A percentile compares a stretch with the other conserved stretches of the same genome.
These are phyloP conservation scores for Ilyonectria robusta DNA, from an alignment of 2,329 filamentous ascomycete species.

Conservation along the genomic window DNA sequence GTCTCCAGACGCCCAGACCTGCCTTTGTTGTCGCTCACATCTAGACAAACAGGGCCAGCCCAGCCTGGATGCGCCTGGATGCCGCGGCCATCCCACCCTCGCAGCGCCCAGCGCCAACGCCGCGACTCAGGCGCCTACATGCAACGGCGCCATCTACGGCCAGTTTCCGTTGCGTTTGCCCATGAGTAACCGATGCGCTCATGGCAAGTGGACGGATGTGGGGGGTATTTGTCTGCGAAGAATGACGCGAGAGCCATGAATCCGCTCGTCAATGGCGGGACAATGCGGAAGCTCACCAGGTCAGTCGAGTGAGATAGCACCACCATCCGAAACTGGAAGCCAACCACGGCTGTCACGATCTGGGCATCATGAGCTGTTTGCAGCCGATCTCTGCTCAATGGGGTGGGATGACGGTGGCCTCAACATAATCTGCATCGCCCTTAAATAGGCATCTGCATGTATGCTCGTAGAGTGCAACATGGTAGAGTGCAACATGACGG, in stretches of 20 bases:
- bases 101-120: conserved; percentile 24
- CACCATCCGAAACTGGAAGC: conserved; percentile 1
- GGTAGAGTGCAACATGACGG: not conserved
- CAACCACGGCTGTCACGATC: conserved; percentile 21
- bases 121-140: conserved; percentile 41
- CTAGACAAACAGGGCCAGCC: conserved; percentile 32
- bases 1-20: conserved; percentile 13
- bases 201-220: conserved; percentile 22
- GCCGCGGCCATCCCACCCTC: conserved; percentile 26
- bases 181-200: conserved; percentile 21
- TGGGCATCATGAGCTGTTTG: conserved; percentile 26
- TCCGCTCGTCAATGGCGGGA: conserved; percentile 42
- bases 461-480: not conserved
- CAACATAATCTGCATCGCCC: not conserved
- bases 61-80: conserved; percentile 42
- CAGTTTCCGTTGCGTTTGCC: conserved; percentile 17
- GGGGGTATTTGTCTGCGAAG: conserved; percentile 19
- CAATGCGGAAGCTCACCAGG: conserved; percentile 18
- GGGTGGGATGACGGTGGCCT: not conserved
- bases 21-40: not conserved
- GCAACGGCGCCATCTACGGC: conserved; percentile 38
- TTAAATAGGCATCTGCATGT: not conserved
- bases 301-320: conserved; percentile 13
- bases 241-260: conserved; percentile 45
- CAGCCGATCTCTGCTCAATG: conserved; percentile 3